Percentiles rank a stretch among this genome's conserved stretches.
These are phyloP conservation scores for Exophiala mesophila DNA, from an alignment of 2,329 filamentous ascomycete genomes.

Conservation along the genomic window DNA sequence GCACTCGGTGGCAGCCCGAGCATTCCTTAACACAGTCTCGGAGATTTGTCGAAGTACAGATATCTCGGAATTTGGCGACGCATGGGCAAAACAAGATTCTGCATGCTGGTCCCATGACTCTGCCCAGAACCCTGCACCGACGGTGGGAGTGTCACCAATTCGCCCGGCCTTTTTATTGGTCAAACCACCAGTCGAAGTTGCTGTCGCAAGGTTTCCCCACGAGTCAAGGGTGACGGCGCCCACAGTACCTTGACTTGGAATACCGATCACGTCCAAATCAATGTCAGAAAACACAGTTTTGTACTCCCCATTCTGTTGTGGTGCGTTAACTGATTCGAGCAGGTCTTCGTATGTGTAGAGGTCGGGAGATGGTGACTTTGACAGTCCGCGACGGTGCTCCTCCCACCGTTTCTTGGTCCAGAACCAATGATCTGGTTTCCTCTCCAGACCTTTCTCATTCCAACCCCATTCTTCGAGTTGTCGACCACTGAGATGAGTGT, in stretches of 20 bases:
- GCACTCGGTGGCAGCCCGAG: not conserved
- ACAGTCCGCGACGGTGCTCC: constrained; percentile 62
- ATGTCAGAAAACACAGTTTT: constrained; percentile 40
- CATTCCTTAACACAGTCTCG: not conserved
- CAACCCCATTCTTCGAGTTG: constrained; percentile 65
- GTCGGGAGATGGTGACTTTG: constrained; percentile 19
- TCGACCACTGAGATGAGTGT: constrained; percentile 63
- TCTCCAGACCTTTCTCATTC: constrained; percentile 55
- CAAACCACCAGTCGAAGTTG: constrained; percentile 67
- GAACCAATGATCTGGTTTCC: constrained; percentile 67
- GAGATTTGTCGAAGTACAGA: not conserved
- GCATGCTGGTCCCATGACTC: constrained; percentile 61
- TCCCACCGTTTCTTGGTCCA: constrained; percentile 76
- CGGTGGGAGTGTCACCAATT: constrained; percentile 78
- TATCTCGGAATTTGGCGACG: not conserved
- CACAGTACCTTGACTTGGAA: constrained; percentile 76
- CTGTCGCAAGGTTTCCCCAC: constrained; percentile 66
- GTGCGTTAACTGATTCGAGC: constrained; percentile 12
- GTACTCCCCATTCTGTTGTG: constrained; percentile 1
- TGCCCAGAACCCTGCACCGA: constrained; percentile 86
- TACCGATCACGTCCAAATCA: constrained; percentile 54
- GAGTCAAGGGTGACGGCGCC: constrained; percentile 76
- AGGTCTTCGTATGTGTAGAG: constrained; percentile 17
- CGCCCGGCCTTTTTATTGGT: constrained; percentile 85
- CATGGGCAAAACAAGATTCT: not conserved